These are phyloP conservation scores for Trypanosoma brucei DNA, from an alignment of 208 protist genomes.

Conservation along the genomic window DNA sequence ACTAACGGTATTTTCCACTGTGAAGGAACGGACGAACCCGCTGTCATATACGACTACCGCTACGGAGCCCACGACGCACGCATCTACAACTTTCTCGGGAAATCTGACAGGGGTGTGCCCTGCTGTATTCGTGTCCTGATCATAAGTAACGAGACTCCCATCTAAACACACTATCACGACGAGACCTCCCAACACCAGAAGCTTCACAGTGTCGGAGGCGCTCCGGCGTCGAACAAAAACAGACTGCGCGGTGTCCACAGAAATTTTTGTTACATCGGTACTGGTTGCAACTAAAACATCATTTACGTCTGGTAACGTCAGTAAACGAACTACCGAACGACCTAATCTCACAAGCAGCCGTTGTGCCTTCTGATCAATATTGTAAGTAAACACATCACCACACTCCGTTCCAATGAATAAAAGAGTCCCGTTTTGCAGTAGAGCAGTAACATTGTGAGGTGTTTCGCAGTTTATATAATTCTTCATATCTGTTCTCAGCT, in stretches of 20 bases:
- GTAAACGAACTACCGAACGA: slow-evolving; percentile 12
- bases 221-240: slow-evolving; percentile 3
- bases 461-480: slow-evolving; percentile 17
- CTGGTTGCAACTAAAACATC: slow-evolving; percentile 15
- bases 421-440: slow-evolving; percentile 3
- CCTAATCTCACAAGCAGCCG: slow-evolving; percentile 6
- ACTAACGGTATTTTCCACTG: neutral
- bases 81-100: slow-evolving; percentile 17
- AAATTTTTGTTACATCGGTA: slow-evolving; percentile 11
- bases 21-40: slow-evolving; percentile 18
- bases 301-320: slow-evolving; percentile 10
- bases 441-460: slow-evolving; percentile 1
- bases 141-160: slow-evolving; percentile 16
- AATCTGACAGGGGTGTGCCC: slow-evolving; percentile 2
- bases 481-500: slow-evolving; percentile 18
- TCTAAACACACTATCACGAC: slow-evolving; percentile 10
- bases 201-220: slow-evolving; percentile 13
- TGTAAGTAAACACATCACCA: slow-evolving; percentile 21
- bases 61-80: slow-evolving; percentile 9
- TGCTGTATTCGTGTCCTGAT: slow-evolving; percentile 9
- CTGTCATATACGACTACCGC: slow-evolving; percentile 20
- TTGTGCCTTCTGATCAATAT: slow-evolving; percentile 7
- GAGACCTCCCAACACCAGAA: slow-evolving; percentile 6
- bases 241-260: neutral
- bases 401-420: slow-evolving; percentile 17